Evolutionary conservation across 2,329 filamentous ascomycete species (phyloP).

Genomic region (Pseudocercospora crystallina): DNA sequence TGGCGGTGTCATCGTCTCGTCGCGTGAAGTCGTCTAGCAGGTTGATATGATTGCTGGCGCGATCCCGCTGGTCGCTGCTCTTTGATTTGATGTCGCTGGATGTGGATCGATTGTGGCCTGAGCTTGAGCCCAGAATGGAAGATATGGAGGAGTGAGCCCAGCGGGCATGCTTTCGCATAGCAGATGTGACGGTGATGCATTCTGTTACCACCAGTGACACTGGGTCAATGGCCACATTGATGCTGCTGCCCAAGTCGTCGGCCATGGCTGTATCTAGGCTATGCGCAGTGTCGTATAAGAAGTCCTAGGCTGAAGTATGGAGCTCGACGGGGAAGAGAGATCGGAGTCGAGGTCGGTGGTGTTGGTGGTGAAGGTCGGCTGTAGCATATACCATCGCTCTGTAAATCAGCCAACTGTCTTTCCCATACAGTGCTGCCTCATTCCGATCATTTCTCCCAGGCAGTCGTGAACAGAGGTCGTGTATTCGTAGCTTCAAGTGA

Average conservation of each 20-base stretch:
- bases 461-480: too few relatives aligned
- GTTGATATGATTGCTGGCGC: constrained; percentile 35
- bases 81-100: constrained; percentile 17
- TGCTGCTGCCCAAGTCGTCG: neutral
- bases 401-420: too few relatives aligned
- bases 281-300: too few relatives aligned
- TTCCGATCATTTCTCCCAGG: too few relatives aligned
- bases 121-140: constrained; percentile 71
- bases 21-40: constrained; percentile 24
- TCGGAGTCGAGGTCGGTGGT: too few relatives aligned
- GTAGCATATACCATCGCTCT: too few relatives aligned
- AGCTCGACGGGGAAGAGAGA: too few relatives aligned
- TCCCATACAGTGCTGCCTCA: too few relatives aligned
- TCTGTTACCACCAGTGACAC: constrained; percentile 82
- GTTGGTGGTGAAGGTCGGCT: too few relatives aligned
- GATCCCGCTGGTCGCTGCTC: constrained; percentile 21
- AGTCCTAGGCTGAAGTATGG: too few relatives aligned
- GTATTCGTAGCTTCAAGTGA: too few relatives aligned
- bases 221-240: constrained; percentile 39
- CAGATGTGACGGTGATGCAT: constrained; percentile 97
- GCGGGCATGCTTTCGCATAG: constrained; percentile 95
- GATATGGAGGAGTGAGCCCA: constrained; percentile 96
- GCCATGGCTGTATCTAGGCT: too few relatives aligned
- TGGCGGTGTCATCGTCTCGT: constrained; percentile 5
- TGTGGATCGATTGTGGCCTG: constrained; percentile 11